Evolutionary conservation across 2,329 filamentous ascomycete genomes (phyloP).

Genomic region (Fusarium beomiforme): DNA sequence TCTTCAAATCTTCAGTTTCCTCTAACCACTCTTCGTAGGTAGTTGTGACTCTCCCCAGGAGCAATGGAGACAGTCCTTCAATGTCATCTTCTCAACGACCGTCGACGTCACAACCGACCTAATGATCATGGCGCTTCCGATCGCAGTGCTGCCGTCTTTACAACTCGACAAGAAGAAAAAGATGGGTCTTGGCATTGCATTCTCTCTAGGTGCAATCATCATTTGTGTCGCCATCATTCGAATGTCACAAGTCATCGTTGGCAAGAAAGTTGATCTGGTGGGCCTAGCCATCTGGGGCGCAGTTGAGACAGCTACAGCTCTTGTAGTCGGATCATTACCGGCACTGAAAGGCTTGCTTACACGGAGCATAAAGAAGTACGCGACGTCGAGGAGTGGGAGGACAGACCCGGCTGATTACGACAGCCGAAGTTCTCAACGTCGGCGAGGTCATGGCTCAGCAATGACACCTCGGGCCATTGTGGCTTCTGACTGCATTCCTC

Average conservation of each 20-base stretch:
- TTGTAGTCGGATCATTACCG: conserved; percentile 15
- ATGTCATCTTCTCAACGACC: conserved; percentile 20
- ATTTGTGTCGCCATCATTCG: conserved; percentile 16
- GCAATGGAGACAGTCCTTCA: conserved; percentile 8
- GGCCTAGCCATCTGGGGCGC: conserved; percentile 24
- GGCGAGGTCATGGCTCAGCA: conserved; percentile 4
- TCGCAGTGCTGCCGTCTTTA: conserved; percentile 12
- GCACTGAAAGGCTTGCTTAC: conserved; percentile 15
- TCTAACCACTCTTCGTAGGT: background rate
- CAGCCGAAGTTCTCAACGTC: background rate
- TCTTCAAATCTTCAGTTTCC: fast-evolving
- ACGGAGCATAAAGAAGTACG: conserved; percentile 19
- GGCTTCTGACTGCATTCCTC: conserved; percentile 4
- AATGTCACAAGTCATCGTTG: conserved; percentile 24
- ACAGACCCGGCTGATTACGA: conserved; percentile 6
- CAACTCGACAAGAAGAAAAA: conserved; percentile 26
- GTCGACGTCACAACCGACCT: conserved; percentile 17
- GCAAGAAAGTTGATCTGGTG: conserved; percentile 12
- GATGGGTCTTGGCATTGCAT: conserved; percentile 12
- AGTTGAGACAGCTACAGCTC: conserved; percentile 19
- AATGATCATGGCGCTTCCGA: conserved; percentile 29
- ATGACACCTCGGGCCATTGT: background rate
- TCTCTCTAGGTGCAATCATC: conserved; percentile 19
- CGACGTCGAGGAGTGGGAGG: background rate
- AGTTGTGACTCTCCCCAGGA: conserved; percentile 5